Conservation (phyloP, 768 basidiomycete species). For the Leucosporidium scottii region DNA sequence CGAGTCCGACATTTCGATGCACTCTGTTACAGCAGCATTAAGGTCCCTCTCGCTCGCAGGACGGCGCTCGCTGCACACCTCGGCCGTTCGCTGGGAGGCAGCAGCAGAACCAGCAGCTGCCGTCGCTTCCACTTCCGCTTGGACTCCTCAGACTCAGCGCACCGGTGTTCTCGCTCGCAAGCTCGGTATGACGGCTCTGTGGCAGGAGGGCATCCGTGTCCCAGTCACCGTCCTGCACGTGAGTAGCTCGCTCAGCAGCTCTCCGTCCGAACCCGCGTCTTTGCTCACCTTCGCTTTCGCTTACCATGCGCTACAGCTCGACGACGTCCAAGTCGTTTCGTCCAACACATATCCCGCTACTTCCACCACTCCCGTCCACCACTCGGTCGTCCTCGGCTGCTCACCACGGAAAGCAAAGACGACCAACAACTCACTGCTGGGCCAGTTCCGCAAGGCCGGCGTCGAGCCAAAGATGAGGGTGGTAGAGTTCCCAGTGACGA, state of each 20-base stretch:
- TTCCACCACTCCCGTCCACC: slow-evolving; percentile 17
- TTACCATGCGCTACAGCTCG: slow-evolving; percentile 38
- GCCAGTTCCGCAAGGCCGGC: slow-evolving; percentile 77
- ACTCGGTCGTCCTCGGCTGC: slow-evolving; percentile 84
- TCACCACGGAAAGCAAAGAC: slow-evolving; percentile 65
- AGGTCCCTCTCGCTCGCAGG: too few relatives aligned
- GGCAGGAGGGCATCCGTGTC: slow-evolving; percentile 78
- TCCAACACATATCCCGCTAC: slow-evolving; percentile 36
- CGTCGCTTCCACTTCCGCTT: neutral
- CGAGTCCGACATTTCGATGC: too few relatives aligned
- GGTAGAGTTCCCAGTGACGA: slow-evolving; percentile 78
- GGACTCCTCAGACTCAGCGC: slow-evolving; percentile 43
- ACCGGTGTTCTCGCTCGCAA: slow-evolving; percentile 92
- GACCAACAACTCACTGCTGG: slow-evolving; percentile 60
- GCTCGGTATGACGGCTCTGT: slow-evolving; percentile 89
- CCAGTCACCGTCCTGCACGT: slow-evolving; percentile 96
- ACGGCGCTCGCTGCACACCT: neutral
- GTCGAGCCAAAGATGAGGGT: slow-evolving; percentile 76
- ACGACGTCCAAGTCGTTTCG: slow-evolving; percentile 43
- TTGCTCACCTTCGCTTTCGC: slow-evolving; percentile 1
- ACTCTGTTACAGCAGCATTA: too few relatives aligned
- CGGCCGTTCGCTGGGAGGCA: slow-evolving; percentile 4
- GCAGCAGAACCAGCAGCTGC: slow-evolving; percentile 14
- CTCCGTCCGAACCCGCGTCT: neutral
- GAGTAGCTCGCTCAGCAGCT: slow-evolving; percentile 32